Conservation (phyloP, 768 basidiomycete genomes). For the Boletus rubropictus region DNA sequence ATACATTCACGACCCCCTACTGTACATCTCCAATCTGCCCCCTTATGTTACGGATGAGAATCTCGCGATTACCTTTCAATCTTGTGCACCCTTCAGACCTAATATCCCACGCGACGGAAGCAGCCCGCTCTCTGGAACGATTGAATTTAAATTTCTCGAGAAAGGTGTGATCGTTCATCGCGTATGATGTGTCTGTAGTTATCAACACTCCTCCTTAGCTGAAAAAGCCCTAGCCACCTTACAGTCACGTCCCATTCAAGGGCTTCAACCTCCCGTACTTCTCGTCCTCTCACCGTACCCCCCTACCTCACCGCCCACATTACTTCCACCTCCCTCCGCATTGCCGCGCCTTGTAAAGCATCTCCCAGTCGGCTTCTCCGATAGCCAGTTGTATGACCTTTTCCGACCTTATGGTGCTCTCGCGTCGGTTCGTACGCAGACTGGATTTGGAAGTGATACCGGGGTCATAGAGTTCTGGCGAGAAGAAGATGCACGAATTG, state of each 20-base stretch:
- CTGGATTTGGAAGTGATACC: conserved; percentile 71
- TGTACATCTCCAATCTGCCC: conserved; percentile 77
- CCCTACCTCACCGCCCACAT: conserved; percentile 68
- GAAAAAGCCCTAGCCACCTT: conserved; percentile 86
- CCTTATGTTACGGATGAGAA: conserved; percentile 70
- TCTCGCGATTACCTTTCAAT: conserved; percentile 65
- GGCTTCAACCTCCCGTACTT: conserved; percentile 49
- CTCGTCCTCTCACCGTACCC: conserved; percentile 80
- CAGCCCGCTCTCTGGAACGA: conserved; percentile 58
- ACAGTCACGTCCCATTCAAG: conserved; percentile 67
- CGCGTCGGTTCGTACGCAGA: conserved; percentile 67
- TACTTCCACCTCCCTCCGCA: conserved; percentile 71
- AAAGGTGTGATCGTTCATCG: conserved; percentile 50
- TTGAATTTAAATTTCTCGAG: conserved; percentile 79
- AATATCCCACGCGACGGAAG: conserved; percentile 60
- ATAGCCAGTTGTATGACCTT: conserved; percentile 75
- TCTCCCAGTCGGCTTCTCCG: conserved; percentile 61
- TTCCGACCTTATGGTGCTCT: conserved; percentile 82
- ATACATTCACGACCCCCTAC: conserved; percentile 76
- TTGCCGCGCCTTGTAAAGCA: conserved; percentile 80
- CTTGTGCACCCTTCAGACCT: conserved; percentile 78
- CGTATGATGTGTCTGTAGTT: conserved; percentile 3
- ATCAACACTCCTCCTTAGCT: conserved; percentile 39
- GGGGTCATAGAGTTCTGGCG: conserved; percentile 83
- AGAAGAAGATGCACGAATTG: conserved; percentile 74